These are phyloP conservation scores for Lentithecium fluviatile DNA, from an alignment of 495 filamentous ascomycete genomes.

Conservation along the genomic window DNA sequence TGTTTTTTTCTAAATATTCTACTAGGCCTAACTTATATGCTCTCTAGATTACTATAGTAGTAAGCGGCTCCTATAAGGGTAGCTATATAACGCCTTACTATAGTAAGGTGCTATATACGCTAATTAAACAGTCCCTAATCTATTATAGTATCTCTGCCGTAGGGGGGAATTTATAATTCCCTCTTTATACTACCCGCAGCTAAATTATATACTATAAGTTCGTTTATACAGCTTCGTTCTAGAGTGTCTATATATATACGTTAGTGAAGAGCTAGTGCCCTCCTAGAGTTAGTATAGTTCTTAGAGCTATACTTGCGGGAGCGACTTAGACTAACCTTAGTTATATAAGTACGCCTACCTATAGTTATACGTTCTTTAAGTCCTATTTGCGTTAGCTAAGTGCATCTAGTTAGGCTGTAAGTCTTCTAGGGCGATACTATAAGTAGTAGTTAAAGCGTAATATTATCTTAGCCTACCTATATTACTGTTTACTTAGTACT, in stretches of 20 bases:
- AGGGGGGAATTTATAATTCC: not conserved
- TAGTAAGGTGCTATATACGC: slow-evolving; percentile 1
- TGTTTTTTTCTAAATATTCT: slow-evolving; percentile 1
- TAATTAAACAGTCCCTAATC: not conserved
- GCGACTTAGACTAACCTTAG: not conserved
- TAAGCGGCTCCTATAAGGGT: not conserved
- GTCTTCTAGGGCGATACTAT: not conserved
- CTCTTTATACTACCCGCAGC: not conserved
- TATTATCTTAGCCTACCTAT: not conserved
- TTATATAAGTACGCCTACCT: not conserved
- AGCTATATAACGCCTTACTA: not conserved
- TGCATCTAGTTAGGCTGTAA: not conserved
- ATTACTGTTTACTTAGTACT: not conserved
- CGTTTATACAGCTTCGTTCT: not conserved
- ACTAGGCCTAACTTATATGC: not conserved
- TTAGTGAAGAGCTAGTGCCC: not conserved
- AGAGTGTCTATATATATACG: slow-evolving; percentile 1
- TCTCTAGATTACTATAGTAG: not conserved
- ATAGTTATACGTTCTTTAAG: not conserved
- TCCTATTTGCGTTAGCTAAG: not conserved
- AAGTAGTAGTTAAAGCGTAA: not conserved
- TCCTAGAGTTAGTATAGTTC: not conserved
- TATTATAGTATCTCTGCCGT: not conserved
- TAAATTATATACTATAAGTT: not conserved
- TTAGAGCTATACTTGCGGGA: not conserved